Percentiles rank a stretch among this genome's conserved stretches.
phyloP scores from a whole-genome alignment of 257 asterid genomes.

The Solanum acaule region DNA sequence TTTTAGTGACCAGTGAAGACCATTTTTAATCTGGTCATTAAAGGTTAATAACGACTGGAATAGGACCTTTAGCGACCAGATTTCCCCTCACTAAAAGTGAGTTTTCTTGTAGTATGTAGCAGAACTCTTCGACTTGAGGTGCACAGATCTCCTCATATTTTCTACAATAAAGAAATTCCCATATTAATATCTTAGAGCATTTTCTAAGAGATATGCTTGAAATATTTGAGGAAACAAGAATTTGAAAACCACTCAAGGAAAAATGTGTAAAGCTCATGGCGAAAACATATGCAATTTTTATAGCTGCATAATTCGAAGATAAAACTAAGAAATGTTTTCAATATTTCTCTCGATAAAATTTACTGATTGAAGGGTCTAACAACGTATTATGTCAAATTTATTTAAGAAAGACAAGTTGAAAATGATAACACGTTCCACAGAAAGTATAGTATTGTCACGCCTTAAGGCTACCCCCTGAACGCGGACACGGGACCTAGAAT shows the following conservation, averaged over 20 bases:
- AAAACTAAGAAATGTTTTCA: no score
- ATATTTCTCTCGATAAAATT: no score
- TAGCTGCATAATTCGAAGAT: no score
- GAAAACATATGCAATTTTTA: background rate
- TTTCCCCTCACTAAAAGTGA: no score
- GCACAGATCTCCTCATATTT: constrained; percentile 90
- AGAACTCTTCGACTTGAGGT: constrained; percentile 87
- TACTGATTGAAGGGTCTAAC: no score
- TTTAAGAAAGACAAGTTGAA: background rate
- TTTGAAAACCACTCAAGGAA: background rate
- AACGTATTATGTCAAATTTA: no score
- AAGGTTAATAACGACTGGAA: no score
- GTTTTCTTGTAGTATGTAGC: constrained; percentile 29
- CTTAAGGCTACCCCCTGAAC: no score
- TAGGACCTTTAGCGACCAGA: no score
- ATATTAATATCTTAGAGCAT: background rate
- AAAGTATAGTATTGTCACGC: background rate
- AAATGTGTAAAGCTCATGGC: background rate
- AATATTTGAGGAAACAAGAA: background rate
- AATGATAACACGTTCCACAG: background rate
- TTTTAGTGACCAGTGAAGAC: no score
- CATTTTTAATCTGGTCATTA: no score
- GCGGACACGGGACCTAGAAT: no score
- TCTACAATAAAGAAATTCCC: constrained; percentile 25
- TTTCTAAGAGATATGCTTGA: background rate